These are phyloP conservation scores for Papiliotrema nemorosa DNA, from an alignment of 1,284 basidiomycete genomes.

Conservation along the genomic window DNA sequence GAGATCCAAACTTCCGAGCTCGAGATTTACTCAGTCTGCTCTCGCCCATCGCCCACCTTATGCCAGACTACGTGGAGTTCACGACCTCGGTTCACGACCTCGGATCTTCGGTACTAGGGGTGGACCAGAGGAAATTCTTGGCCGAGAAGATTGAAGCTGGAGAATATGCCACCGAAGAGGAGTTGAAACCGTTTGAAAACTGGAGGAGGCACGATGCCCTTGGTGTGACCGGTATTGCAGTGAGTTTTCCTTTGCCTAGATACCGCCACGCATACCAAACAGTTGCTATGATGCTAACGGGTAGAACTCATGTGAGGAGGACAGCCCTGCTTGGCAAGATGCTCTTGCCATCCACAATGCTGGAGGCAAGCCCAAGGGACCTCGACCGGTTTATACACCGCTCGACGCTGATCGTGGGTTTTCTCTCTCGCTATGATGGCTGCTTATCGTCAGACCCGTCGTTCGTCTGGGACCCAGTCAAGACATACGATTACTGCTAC, in stretches of 20 bases:
- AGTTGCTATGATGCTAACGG: neutral
- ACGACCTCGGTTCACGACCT: conserved; percentile 34
- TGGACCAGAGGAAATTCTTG: conserved; percentile 14
- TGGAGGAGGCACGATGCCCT: neutral
- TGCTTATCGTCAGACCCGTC: conserved; percentile 11
- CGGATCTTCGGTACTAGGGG: conserved; percentile 20
- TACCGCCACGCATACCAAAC: neutral
- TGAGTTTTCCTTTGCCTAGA: neutral
- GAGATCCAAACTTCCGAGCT: conserved; percentile 2
- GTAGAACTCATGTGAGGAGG: conserved; percentile 3
- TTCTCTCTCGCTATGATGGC: too few relatives aligned
- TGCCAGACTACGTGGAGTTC: conserved; percentile 22
- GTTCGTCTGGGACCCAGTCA: conserved; percentile 24
- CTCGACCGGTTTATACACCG: neutral
- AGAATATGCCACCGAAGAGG: conserved; percentile 5
- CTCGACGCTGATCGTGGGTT: conserved; percentile 5
- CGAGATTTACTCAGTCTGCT: conserved; percentile 15
- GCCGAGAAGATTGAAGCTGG: conserved; percentile 5
- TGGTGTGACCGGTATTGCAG: conserved; percentile 2
- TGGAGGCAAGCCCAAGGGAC: neutral
- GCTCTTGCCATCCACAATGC: neutral
- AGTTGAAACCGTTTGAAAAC: conserved; percentile 2
- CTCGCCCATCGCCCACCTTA: conserved; percentile 16
- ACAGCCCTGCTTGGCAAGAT: conserved; percentile 8
- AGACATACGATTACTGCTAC: conserved; percentile 24